These are phyloP conservation scores for Alternaria ethzedia DNA, from an alignment of 2,329 filamentous ascomycete genomes.

Conservation along the genomic window DNA sequence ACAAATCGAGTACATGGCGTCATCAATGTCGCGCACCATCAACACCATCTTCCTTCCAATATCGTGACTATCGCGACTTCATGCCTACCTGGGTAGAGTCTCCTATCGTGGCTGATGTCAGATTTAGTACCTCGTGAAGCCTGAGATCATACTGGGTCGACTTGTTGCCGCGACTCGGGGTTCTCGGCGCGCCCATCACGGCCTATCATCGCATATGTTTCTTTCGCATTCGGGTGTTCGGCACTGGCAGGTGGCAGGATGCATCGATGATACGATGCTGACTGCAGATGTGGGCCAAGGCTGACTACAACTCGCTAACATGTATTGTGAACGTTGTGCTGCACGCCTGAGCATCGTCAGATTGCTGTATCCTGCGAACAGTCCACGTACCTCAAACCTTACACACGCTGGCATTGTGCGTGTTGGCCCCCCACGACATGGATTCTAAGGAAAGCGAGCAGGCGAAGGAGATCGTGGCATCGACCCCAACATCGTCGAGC, in stretches of 20 bases:
- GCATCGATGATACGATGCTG: background rate
- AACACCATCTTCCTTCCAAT: background rate
- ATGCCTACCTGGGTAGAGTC: fast-evolving
- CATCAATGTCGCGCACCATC: slow-evolving; percentile 21
- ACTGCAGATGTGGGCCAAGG: background rate
- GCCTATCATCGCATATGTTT: background rate
- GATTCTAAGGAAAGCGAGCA: background rate
- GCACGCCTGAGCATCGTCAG: background rate
- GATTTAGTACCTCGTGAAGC: background rate
- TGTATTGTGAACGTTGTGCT: background rate
- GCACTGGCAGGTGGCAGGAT: background rate
- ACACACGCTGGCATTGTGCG: background rate
- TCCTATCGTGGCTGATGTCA: background rate
- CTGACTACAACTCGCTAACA: background rate
- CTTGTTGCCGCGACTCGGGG: background rate
- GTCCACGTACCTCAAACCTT: background rate
- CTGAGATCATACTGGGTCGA: background rate
- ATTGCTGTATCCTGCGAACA: background rate
- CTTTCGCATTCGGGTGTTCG: background rate
- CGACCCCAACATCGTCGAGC: background rate
- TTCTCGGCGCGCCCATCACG: background rate
- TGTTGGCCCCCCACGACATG: background rate
- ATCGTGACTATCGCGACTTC: background rate
- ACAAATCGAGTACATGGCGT: slow-evolving; percentile 32
- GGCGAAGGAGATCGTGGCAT: background rate